Base-by-base conservation (phyloP, 306 rosid genomes). In the Quercus alba region DNA sequence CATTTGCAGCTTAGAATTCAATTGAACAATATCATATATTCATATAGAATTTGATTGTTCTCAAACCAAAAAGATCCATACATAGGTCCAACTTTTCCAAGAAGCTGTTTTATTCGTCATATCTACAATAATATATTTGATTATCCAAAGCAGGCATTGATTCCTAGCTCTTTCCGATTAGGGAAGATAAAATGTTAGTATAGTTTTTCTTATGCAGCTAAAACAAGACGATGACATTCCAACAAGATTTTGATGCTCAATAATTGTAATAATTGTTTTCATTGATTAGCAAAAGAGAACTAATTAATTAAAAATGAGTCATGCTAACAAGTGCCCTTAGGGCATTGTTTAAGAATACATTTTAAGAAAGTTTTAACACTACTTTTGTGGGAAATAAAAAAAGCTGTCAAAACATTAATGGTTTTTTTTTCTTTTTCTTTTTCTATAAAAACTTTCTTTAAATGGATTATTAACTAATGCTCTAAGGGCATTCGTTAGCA, bases 401-500 rank as follows among this genome's bases (percentile, higher is more conserved):
- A 33, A 5, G 1, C 1, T 33, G 0, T 33, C 38, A 33, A 33
- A 33, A 33, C 2, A 33, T 33, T 31, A 31, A 31, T 31, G 4
- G 5, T 0, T 30, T 33, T 33, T 33, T 33, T 33, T 33, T 33
- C 38, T 33, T 33, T 5, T 33, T 1, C 1, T 33, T n/a, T n/a
- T n/a, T n/a, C n/a, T n/a, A 33, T 33, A 33, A 33, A 33, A 5
- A 5, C 0, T 33, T 33, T 31, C 0, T 31, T 31, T 4, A 31
- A 31, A 31, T 31, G 0, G 1, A 4, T 31, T 31, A 31, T 31
- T 31, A 31, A 31, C 35, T 5, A 31, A 31, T 4, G 0, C 5
- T 0, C 5, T 30, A 30, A 31, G 6, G 0, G 1, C 1, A 4
- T 31, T 31, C 35, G 1, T 31, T 31, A 31, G 1, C 0, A 31